A percentile compares a stretch with the other conserved stretches of the same genome.
These are phyloP conservation scores for Globisporangium cylindrosporum DNA, from an alignment of 352 stramenopile genomes.

Conservation along the genomic window DNA sequence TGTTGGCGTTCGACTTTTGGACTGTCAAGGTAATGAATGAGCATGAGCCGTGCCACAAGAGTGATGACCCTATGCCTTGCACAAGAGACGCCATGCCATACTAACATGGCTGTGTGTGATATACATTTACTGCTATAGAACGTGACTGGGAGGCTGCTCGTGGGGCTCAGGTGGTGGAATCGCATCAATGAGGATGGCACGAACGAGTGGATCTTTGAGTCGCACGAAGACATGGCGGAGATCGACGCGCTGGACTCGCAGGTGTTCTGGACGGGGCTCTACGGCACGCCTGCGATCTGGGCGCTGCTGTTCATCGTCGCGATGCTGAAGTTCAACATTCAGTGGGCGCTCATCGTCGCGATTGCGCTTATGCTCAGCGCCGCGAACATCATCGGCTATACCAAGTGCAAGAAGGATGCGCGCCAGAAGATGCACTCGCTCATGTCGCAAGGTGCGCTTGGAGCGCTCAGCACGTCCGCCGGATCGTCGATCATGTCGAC, in stretches of 20 bases:
- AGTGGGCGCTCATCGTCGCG: constrained; percentile 93
- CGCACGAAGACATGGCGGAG: constrained; percentile 88
- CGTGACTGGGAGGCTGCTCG: constrained; percentile 84
- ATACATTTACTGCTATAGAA: constrained; percentile 40
- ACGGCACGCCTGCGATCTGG: constrained; percentile 92
- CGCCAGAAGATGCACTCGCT: constrained; percentile 83
- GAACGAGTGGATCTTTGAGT: constrained; percentile 97
- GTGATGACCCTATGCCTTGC: background rate
- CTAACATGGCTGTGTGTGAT: background rate
- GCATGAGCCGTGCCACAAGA: too few relatives aligned
- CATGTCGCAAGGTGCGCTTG: constrained; percentile 74
- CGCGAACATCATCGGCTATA: constrained; percentile 98
- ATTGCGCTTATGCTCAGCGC: constrained; percentile 90
- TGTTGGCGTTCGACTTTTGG: constrained; percentile 98
- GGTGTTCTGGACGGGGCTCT: constrained; percentile 97
- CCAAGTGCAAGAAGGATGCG: constrained; percentile 93
- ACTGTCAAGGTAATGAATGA: constrained; percentile 87
- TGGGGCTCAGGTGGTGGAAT: constrained; percentile 98
- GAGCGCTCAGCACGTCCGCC: constrained; percentile 59
- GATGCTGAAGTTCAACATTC: constrained; percentile 92
- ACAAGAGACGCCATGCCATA: background rate
- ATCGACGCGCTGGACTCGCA: constrained; percentile 87
- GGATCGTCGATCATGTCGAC: constrained; percentile 77
- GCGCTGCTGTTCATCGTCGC: constrained; percentile 88
- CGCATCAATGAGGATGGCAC: constrained; percentile 94